Evolutionary conservation across 805 yeast genomes (phyloP).

Genomic region (Candida endomychidarum): DNA sequence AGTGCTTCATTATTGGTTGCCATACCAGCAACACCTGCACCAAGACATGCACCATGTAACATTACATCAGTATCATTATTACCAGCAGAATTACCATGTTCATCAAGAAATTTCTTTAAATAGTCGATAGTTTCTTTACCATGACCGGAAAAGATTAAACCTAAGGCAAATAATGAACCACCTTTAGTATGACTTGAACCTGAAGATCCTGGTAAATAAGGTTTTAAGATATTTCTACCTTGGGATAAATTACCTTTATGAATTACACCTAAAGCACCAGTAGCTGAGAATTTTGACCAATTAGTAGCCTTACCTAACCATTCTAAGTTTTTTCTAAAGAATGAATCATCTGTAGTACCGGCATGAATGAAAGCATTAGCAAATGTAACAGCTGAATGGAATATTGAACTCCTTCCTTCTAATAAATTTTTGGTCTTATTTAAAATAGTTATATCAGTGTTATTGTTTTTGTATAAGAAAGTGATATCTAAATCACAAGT

Average conservation of each 20-base stretch:
- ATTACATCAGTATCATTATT: conserved; percentile 74
- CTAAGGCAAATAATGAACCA: conserved; percentile 91
- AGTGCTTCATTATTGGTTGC: conserved; percentile 73
- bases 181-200: conserved; percentile 91
- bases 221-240: conserved; percentile 82
- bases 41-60: conserved; percentile 93
- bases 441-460: conserved; percentile 79
- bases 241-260: conserved; percentile 93
- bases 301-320: conserved; percentile 98
- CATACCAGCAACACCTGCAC: conserved; percentile 97
- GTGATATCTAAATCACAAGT: conserved; percentile 91
- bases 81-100: conserved; percentile 63
- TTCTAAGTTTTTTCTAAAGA: conserved; percentile 85
- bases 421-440: conserved; percentile 76
- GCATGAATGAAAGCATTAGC: conserved; percentile 93
- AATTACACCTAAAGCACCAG: conserved; percentile 96
- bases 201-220: conserved; percentile 81
- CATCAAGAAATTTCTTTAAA: conserved; percentile 69
- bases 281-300: conserved; percentile 97
- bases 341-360: conserved; percentile 94
- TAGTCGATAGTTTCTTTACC: conserved; percentile 84
- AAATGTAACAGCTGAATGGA: conserved; percentile 94
- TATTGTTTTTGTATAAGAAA: conserved; percentile 80
- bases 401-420: conserved; percentile 90
- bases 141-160: conserved; percentile 93